phyloP scores from a whole-genome alignment of 148 eudicot species.

The Silene uniflora region DNA sequence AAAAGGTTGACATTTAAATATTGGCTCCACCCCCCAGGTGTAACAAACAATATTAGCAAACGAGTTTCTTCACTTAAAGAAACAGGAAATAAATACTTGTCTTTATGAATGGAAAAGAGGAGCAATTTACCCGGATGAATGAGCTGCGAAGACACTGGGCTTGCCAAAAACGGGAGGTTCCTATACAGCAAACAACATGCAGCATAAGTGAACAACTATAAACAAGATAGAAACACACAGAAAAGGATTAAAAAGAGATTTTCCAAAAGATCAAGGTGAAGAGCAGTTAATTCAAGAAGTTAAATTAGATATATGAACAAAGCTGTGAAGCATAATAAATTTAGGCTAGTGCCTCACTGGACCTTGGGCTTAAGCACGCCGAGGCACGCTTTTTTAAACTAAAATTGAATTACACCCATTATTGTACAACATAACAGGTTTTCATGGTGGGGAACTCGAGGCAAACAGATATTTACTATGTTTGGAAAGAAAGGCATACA shows the following conservation, averaged over 20 bases:
- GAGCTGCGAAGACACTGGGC: conserved; percentile 57
- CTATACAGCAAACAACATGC: conserved; percentile 31
- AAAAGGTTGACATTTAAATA: not conserved
- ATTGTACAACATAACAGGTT: not conserved
- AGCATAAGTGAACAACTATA: not conserved
- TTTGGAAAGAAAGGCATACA: not conserved
- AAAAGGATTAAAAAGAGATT: not conserved
- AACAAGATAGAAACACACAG: conserved; percentile 6
- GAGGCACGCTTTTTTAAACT: not conserved
- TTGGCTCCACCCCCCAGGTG: not conserved
- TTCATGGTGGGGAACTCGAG: not conserved
- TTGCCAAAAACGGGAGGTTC: conserved; percentile 78
- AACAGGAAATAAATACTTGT: not conserved
- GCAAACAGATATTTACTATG: not conserved
- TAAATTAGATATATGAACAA: conserved; percentile 3
- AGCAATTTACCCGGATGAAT: conserved; percentile 59
- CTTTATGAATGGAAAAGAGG: conserved; percentile 8
- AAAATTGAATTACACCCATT: not conserved
- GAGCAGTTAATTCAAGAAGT: not conserved
- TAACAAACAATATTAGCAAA: conserved; percentile 6
- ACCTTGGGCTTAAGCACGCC: not conserved
- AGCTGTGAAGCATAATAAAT: not conserved
- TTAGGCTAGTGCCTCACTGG: not conserved
- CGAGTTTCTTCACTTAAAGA: not conserved
- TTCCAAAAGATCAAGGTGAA: not conserved